Conservation (phyloP, 75 land plant species). For the Pinus albicaulis region DNA sequence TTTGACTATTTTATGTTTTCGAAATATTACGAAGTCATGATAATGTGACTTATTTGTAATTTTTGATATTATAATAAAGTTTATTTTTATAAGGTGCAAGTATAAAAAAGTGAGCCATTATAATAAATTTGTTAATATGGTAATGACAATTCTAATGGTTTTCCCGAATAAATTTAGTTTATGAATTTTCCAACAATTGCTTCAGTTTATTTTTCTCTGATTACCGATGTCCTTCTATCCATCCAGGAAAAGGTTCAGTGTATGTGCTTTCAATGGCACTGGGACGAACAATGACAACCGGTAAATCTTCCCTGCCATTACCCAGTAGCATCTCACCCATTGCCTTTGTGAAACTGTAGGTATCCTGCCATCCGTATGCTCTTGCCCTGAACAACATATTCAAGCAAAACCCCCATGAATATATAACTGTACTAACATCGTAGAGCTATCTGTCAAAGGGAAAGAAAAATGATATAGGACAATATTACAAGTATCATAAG, state of each 20-base stretch:
- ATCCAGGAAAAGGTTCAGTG: conserved; percentile 84
- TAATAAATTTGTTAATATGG: no score
- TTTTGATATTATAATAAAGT: no score
- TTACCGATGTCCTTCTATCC: conserved; percentile 97
- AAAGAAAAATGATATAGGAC: background rate
- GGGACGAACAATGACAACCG: conserved; percentile 76
- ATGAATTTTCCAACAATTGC: no score
- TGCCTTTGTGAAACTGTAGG: conserved; percentile 90
- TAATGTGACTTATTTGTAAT: no score
- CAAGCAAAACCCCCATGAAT: background rate
- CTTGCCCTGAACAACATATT: conserved; percentile 52
- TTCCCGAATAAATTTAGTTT: no score
- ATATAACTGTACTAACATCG: background rate
- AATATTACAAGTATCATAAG: background rate
- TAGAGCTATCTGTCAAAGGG: background rate
- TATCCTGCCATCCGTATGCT: conserved; percentile 90
- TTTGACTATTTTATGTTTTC: no score
- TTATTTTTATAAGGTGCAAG: no score
- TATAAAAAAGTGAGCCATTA: no score
- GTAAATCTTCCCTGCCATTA: conserved; percentile 54
- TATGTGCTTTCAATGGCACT: conserved; percentile 88
- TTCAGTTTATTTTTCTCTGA: background rate
- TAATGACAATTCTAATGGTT: no score
- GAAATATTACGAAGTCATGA: no score
- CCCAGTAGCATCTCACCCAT: conserved; percentile 92